A percentile compares a stretch with the other conserved stretches of the same genome.
These are phyloP conservation scores for Mycena maculata DNA, from an alignment of 768 basidiomycete species.

Conservation along the genomic window DNA sequence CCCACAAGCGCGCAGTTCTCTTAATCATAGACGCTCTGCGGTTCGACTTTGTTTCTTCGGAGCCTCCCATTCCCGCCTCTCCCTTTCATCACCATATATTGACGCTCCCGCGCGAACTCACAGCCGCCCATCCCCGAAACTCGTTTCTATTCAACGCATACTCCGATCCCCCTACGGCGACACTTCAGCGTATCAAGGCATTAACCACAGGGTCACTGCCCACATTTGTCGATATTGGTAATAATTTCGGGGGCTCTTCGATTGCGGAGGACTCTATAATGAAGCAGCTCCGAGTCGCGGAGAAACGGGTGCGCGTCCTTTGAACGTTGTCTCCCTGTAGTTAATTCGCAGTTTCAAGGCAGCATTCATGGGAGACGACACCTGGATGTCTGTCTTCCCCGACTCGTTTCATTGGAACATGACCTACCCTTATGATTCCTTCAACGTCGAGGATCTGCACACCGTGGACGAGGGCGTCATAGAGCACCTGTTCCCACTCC, in stretches of 20 bases:
- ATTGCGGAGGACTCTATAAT: slow-evolving; percentile 92
- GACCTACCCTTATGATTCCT: slow-evolving; percentile 91
- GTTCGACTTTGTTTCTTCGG: slow-evolving; percentile 89
- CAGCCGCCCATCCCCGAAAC: slow-evolving; percentile 67
- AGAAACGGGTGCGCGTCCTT: slow-evolving; percentile 64
- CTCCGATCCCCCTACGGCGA: slow-evolving; percentile 95
- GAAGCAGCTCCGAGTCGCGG: slow-evolving; percentile 70
- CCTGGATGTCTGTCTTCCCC: slow-evolving; percentile 93
- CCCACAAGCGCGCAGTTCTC: slow-evolving; percentile 83
- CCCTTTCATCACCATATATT: slow-evolving; percentile 86
- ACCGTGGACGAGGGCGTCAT: slow-evolving; percentile 95
- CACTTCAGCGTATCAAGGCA: slow-evolving; percentile 94
- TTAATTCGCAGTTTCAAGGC: slow-evolving; percentile 55
- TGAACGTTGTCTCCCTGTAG: slow-evolving; percentile 4
- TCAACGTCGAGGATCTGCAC: slow-evolving; percentile 98
- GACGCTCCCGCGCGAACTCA: slow-evolving; percentile 81
- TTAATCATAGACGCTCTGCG: slow-evolving; percentile 94
- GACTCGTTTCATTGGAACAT: slow-evolving; percentile 76
- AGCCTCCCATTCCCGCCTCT: slow-evolving; percentile 71
- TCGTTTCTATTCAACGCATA: slow-evolving; percentile 92
- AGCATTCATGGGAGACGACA: slow-evolving; percentile 96
- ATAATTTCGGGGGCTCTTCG: slow-evolving; percentile 89
- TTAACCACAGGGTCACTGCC: slow-evolving; percentile 95
- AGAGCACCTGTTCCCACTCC: slow-evolving; percentile 81
- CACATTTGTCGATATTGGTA: slow-evolving; percentile 94